A percentile compares a stretch with the other conserved stretches of the same genome.
These are phyloP conservation scores for Daldinia decipiens DNA, from an alignment of 495 filamentous ascomycete genomes.

Conservation along the genomic window DNA sequence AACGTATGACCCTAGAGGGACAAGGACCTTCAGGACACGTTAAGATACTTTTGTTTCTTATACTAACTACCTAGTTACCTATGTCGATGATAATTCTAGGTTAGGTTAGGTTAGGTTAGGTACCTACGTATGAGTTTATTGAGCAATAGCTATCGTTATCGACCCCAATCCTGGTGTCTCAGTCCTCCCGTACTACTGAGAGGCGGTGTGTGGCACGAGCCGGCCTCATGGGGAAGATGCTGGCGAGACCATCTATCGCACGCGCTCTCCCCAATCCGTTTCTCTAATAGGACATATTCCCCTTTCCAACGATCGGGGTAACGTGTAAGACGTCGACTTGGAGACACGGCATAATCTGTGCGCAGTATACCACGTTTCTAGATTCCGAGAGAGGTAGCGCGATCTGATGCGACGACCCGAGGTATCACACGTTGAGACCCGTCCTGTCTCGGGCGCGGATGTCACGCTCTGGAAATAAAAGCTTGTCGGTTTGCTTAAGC, in stretches of 20 bases:
- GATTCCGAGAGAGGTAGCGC: constrained; percentile 42
- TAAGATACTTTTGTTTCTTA: constrained; percentile 1
- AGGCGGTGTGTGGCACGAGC: constrained; percentile 1
- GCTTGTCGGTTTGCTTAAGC: constrained; percentile 35
- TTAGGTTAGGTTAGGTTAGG: not conserved
- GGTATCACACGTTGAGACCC: constrained; percentile 32
- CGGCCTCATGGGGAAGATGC: constrained; percentile 33
- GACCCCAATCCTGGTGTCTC: constrained; percentile 12
- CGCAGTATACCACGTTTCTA: constrained; percentile 39
- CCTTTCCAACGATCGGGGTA: constrained; percentile 21
- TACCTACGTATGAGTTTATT: constrained; percentile 1
- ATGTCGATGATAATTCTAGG: not conserved
- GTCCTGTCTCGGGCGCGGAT: constrained; percentile 42
- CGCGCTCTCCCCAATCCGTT: constrained; percentile 10
- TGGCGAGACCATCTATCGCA: constrained; percentile 20
- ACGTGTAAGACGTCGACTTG: constrained; percentile 28
- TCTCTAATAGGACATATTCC: constrained; percentile 7
- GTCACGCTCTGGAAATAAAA: constrained; percentile 21
- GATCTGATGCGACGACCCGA: constrained; percentile 40
- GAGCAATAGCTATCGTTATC: constrained; percentile 9
- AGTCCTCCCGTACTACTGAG: constrained; percentile 8
- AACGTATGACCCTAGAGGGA: not conserved
- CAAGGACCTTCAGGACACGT: not conserved
- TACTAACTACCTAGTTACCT: not conserved
- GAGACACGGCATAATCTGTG: constrained; percentile 32